A percentile compares a stretch with the other conserved stretches of the same genome.
Conservation (phyloP, 1,284 basidiomycete species). For the Cryptococcus hybrid region DNA sequence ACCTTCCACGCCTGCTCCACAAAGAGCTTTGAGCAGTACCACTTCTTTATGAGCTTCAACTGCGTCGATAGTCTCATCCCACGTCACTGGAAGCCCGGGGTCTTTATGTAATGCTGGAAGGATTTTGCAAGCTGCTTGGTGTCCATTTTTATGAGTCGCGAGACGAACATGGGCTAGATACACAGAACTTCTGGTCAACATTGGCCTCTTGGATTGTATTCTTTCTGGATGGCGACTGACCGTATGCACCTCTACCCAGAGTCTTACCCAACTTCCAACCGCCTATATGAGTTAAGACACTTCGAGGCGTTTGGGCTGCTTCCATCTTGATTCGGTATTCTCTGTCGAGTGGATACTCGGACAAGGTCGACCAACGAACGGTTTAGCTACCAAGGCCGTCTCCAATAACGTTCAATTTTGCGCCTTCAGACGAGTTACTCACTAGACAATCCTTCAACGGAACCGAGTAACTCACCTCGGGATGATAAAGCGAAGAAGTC, state of each 20-base stretch:
- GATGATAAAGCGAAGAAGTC: too few species aligned
- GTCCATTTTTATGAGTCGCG: constrained; percentile 41
- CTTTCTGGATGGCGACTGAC: constrained; percentile 15
- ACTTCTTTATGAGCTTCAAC: constrained; percentile 49
- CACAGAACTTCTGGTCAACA: too few species aligned
- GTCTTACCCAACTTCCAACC: constrained; percentile 43
- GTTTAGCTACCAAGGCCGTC: too few species aligned
- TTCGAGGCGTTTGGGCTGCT: constrained; percentile 24
- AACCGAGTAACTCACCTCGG: too few species aligned
- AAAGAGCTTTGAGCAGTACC: constrained; percentile 43
- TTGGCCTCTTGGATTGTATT: too few species aligned
- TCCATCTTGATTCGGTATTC: constrained; percentile 1
- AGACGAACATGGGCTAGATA: constrained; percentile 46
- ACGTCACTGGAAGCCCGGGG: constrained; percentile 8
- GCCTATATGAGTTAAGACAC: constrained; percentile 30
- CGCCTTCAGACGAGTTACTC: too few species aligned
- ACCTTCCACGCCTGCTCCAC: constrained; percentile 38
- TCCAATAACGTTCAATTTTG: too few species aligned
- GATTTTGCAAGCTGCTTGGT: constrained; percentile 48
- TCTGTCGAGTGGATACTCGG: too few species aligned
- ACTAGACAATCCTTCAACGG: too few species aligned
- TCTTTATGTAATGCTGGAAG: constrained; percentile 39
- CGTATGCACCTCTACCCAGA: constrained; percentile 46
- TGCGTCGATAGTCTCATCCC: constrained; percentile 41
- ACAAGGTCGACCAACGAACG: too few species aligned